A percentile compares a stretch with the other conserved stretches of the same genome.
Conservation (phyloP, 1,284 basidiomycete genomes). For the Ceratobasidium sp. region DNA sequence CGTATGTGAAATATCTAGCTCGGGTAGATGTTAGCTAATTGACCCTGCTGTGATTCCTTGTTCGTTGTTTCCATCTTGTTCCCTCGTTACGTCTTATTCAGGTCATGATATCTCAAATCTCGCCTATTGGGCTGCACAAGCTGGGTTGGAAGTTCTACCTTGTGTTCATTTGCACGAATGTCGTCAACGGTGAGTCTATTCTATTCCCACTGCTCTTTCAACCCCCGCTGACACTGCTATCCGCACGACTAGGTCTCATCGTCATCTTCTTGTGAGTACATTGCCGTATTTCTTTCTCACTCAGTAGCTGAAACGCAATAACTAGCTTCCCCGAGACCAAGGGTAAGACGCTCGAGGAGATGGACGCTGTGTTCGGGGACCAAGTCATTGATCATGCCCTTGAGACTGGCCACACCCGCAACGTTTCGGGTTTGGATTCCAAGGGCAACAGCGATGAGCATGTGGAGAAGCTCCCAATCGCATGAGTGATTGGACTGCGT, state of each 20-base stretch:
- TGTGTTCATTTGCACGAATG: constrained; percentile 49
- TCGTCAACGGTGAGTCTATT: constrained; percentile 31
- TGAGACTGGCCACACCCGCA: constrained; percentile 41
- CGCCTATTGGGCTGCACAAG: constrained; percentile 50
- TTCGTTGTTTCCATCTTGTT: constrained; percentile 53
- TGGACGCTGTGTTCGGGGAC: constrained; percentile 54
- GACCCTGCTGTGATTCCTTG: not conserved
- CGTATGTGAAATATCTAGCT: constrained; percentile 43
- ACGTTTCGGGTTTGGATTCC: constrained; percentile 23
- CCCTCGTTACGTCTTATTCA: not conserved
- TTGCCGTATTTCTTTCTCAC: not conserved
- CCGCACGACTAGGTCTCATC: constrained; percentile 11
- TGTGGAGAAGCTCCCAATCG: constrained; percentile 21
- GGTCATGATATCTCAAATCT: constrained; percentile 51
- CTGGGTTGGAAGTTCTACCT: constrained; percentile 55
- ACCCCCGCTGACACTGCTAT: not conserved
- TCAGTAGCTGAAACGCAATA: constrained; percentile 4
- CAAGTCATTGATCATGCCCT: constrained; percentile 47
- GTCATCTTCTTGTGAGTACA: constrained; percentile 22
- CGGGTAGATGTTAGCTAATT: not conserved
- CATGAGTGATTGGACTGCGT: not conserved
- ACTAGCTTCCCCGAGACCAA: constrained; percentile 57
- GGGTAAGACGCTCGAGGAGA: constrained; percentile 56
- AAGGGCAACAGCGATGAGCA: constrained; percentile 37
- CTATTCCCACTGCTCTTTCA: not conserved